These are phyloP conservation scores for Polygonum maritimum DNA, from an alignment of 148 eudicot genomes.

Conservation along the genomic window DNA sequence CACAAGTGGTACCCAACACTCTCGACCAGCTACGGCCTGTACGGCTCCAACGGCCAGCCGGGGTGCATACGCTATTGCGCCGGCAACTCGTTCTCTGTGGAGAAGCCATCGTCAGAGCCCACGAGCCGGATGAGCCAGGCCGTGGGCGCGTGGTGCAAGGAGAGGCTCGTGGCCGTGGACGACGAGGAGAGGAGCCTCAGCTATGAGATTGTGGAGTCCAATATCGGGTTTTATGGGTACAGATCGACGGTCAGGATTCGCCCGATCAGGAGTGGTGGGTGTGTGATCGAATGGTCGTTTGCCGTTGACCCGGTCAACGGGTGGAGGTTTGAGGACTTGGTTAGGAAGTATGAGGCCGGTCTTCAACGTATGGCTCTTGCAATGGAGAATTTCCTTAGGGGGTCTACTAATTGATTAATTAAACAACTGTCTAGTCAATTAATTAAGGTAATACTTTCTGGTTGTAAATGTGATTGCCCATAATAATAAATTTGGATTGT, in stretches of 20 bases:
- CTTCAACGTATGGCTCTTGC: slow-evolving; percentile 36
- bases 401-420: background rate
- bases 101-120: background rate
- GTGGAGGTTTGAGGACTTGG: slow-evolving; percentile 41
- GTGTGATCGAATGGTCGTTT: slow-evolving; percentile 59
- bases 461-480: no score
- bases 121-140: slow-evolving; percentile 9
- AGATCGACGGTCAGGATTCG: slow-evolving; percentile 47
- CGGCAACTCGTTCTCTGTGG: slow-evolving; percentile 35
- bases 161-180: slow-evolving; percentile 48
- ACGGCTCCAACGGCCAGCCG: slow-evolving; percentile 60
- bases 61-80: slow-evolving; percentile 63
- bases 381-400: slow-evolving; percentile 26
- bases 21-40: slow-evolving; percentile 48
- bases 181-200: slow-evolving; percentile 28
- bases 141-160: slow-evolving; percentile 43
- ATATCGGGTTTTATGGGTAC: slow-evolving; percentile 58
- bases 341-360: slow-evolving; percentile 41
- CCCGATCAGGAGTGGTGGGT: slow-evolving; percentile 21
- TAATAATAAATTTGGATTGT: no score
- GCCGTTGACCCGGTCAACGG: slow-evolving; percentile 57
- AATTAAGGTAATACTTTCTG: no score
- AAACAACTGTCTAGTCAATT: no score
- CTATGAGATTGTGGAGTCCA: slow-evolving; percentile 66
- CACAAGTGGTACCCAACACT: slow-evolving; percentile 51